Evolutionary conservation across 208 protist species (phyloP).

Genomic region (Trypanosomatidae sp.): DNA sequence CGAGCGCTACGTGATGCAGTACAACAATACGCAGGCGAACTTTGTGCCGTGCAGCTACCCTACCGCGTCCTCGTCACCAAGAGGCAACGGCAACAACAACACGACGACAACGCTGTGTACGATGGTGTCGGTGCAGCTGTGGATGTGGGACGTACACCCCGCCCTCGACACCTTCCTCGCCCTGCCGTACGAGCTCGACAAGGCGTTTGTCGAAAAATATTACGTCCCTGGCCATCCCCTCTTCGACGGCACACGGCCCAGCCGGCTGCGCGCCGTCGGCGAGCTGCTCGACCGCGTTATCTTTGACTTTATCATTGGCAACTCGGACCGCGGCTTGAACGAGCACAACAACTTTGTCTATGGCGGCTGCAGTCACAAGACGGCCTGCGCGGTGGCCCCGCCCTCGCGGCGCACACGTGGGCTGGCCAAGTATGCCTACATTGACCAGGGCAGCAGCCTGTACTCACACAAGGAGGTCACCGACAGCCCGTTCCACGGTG

Average conservation of each 20-base stretch:
- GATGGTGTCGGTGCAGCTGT: conserved; percentile 60
- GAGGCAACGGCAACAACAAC: background rate
- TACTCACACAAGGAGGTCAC: conserved; percentile 67
- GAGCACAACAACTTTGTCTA: conserved; percentile 85
- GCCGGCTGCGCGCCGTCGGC: conserved; percentile 46
- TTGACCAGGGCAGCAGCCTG: conserved; percentile 75
- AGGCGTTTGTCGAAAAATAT: conserved; percentile 45
- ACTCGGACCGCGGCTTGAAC: conserved; percentile 70
- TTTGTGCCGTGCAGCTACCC: conserved; percentile 31
- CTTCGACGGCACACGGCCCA: conserved; percentile 26
- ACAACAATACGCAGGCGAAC: conserved; percentile 40
- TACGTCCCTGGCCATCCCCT: conserved; percentile 40
- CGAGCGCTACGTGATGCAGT: conserved; percentile 39
- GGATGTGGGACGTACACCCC: conserved; percentile 76
- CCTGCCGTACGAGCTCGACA: conserved; percentile 43
- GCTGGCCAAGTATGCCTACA: conserved; percentile 65
- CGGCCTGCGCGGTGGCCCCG: conserved; percentile 17
- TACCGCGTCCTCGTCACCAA: background rate
- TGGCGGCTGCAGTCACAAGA: conserved; percentile 54
- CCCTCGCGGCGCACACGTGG: conserved; percentile 22
- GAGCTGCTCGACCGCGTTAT: conserved; percentile 67
- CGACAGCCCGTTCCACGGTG: conserved; percentile 48
- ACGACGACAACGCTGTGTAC: conserved; percentile 15
- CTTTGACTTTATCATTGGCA: conserved; percentile 78
- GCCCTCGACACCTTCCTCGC: conserved; percentile 51